Evolutionary conservation across 805 yeast species (phyloP).

Genomic region (Saccharomycopsis javanensis): DNA sequence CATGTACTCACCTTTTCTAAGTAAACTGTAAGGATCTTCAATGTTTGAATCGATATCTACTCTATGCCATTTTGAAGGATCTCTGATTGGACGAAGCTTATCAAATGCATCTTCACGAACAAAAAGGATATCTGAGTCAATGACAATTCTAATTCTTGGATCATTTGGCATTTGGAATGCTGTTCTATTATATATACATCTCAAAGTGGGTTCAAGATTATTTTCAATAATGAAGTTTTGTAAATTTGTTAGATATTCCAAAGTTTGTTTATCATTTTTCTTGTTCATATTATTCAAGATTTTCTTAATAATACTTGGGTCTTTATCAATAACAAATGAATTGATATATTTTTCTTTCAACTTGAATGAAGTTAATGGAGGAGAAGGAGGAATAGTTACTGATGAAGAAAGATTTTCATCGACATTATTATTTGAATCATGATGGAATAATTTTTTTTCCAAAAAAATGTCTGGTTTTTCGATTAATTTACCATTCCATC

Average conservation of each 20-base stretch:
- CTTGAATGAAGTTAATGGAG: conserved; percentile 54
- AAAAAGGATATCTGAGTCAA: conserved; percentile 80
- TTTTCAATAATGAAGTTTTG: conserved; percentile 54
- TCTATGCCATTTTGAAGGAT: conserved; percentile 86
- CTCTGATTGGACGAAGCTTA: conserved; percentile 75
- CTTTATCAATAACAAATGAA: conserved; percentile 45
- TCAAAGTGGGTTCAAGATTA: conserved; percentile 72
- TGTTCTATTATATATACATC: conserved; percentile 81
- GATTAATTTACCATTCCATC: conserved; percentile 81
- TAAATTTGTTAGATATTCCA: conserved; percentile 47
- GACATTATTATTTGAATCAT: conserved; percentile 23
- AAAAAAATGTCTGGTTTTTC: conserved; percentile 71
- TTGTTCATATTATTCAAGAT: conserved; percentile 52
- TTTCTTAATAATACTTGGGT: conserved; percentile 36
- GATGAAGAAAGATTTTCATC: conserved; percentile 1
- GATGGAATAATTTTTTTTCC: conserved; percentile 68
- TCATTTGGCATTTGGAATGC: conserved; percentile 99
- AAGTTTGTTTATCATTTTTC: conserved; percentile 46
- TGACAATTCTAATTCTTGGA: conserved; percentile 79
- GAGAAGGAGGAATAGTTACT: conserved; percentile 20
- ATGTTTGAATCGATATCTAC: conserved; percentile 76
- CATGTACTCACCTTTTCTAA: conserved; percentile 77
- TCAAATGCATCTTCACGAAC: conserved; percentile 90
- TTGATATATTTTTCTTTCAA: conserved; percentile 71
- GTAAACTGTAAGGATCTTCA: conserved; percentile 54